Percentiles rank a stretch among this genome's conserved stretches.
Evolutionary conservation across 2,329 filamentous ascomycete species (phyloP).

Genomic region (Xylaria sp.): DNA sequence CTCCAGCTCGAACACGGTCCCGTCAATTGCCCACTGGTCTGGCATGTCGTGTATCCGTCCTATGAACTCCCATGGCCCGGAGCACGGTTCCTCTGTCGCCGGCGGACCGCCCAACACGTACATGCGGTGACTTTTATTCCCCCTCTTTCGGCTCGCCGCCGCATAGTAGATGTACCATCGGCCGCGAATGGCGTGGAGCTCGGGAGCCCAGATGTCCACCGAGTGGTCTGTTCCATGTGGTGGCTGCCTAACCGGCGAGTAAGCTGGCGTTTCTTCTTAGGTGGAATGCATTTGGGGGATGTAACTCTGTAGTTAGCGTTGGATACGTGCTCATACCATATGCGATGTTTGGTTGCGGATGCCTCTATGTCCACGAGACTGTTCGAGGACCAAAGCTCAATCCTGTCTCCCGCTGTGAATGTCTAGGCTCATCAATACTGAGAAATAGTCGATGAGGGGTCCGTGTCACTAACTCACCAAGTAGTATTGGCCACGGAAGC

Average conservation of each 20-base stretch:
- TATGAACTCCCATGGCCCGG: constrained; percentile 41
- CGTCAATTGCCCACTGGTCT: constrained; percentile 43
- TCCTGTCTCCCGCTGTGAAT: constrained; percentile 40
- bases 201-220: constrained; percentile 43
- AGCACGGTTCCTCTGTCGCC: constrained; percentile 36
- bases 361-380: constrained; percentile 39
- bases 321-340: constrained; percentile 36
- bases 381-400: constrained; percentile 42
- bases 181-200: constrained; percentile 40
- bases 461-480: constrained; percentile 29
- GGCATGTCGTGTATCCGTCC: constrained; percentile 39
- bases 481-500: constrained; percentile 36
- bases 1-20: constrained; percentile 40
- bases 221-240: constrained; percentile 39
- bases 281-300: too few species aligned
- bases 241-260: constrained; percentile 35
- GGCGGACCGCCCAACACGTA: constrained; percentile 41
- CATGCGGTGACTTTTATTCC: constrained; percentile 43
- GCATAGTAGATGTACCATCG: constrained; percentile 45
- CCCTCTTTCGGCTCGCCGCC: constrained; percentile 36
- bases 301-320: not conserved
- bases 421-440: constrained; percentile 35
- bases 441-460: not conserved
- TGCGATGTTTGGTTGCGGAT: constrained; percentile 32
- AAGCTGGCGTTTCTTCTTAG: not conserved